Percentiles rank a stretch among this genome's conserved stretches.
Evolutionary conservation across 2,329 filamentous ascomycete species (phyloP).

Genomic region (Calonectria pseudoturangicola): DNA sequence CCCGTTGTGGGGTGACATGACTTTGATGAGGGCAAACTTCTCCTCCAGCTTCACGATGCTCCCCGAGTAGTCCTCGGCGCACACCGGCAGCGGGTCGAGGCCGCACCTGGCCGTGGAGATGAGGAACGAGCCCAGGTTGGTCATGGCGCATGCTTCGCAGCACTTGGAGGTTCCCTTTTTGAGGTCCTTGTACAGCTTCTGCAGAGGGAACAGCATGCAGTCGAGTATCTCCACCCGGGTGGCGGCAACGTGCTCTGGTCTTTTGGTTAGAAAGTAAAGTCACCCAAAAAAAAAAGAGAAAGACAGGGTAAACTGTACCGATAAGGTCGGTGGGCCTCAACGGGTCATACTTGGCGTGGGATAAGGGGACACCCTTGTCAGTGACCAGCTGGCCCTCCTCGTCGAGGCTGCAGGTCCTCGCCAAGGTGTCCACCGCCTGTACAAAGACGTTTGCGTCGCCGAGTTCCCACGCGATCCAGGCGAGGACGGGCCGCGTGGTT

Average conservation of each 20-base stretch:
- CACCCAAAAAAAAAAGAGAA: no score
- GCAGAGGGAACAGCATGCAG: constrained; percentile 21
- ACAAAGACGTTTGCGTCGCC: constrained; percentile 17
- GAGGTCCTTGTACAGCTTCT: constrained; percentile 15
- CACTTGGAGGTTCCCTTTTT: constrained; percentile 27
- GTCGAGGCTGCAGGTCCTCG: constrained; percentile 21
- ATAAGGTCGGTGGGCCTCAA: constrained; percentile 28
- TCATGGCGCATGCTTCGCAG: constrained; percentile 26
- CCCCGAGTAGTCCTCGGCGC: constrained; percentile 7
- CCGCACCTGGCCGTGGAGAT: constrained; percentile 24
- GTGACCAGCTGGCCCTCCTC: constrained; percentile 27
- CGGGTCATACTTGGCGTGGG: constrained; percentile 24
- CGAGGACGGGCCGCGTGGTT: constrained; percentile 22
- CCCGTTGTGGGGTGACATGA: constrained; percentile 25
- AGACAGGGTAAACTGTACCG: constrained; percentile 5
- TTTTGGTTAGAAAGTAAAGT: neutral
- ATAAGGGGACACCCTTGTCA: constrained; percentile 18
- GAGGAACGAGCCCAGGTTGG: constrained; percentile 23
- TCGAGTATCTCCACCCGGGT: constrained; percentile 23
- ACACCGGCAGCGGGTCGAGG: constrained; percentile 19
- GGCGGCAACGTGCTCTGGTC: constrained; percentile 13
- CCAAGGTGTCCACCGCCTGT: constrained; percentile 19
- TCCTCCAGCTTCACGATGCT: constrained; percentile 15
- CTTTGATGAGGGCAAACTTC: constrained; percentile 22
- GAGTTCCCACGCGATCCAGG: constrained; percentile 31